A percentile compares a stretch with the other conserved stretches of the same genome.
Evolutionary conservation across 352 stramenopile genomes (phyloP).

Genomic region (Plasmopara muralis): DNA sequence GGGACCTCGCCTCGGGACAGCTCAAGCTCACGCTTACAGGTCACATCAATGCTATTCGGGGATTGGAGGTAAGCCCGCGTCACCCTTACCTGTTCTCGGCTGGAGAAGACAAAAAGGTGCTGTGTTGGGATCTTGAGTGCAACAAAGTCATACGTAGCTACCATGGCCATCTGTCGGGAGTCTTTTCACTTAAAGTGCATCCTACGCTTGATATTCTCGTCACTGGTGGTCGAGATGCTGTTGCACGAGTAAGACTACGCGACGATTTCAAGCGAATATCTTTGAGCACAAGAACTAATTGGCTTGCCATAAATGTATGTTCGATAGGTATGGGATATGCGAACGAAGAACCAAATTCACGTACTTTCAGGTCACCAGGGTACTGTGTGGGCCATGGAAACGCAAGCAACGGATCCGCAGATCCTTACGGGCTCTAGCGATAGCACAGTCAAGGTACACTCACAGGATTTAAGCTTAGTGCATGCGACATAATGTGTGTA

Average conservation of each 20-base stretch:
- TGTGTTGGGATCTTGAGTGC: constrained; percentile 98
- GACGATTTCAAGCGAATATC: constrained; percentile 40
- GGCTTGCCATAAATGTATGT: constrained; percentile 1
- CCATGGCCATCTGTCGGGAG: constrained; percentile 98
- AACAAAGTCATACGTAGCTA: constrained; percentile 99
- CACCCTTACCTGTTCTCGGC: constrained; percentile 98
- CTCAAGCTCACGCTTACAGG: constrained; percentile 99
- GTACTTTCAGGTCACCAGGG: constrained; percentile 95
- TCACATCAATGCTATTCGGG: constrained; percentile 97
- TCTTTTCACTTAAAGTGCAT: constrained; percentile 97
- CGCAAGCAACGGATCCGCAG: constrained; percentile 95
- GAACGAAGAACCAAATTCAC: constrained; percentile 97
- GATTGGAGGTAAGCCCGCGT: constrained; percentile 91
- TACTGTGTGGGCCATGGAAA: constrained; percentile 93
- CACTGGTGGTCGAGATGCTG: constrained; percentile 91
- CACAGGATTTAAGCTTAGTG: too few relatives aligned
- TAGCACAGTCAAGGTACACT: constrained; percentile 88
- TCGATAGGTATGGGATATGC: constrained; percentile 96
- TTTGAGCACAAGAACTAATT: constrained; percentile 13
- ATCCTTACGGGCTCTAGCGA: constrained; percentile 90
- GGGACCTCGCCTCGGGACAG: constrained; percentile 95
- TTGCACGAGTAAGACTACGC: constrained; percentile 54
- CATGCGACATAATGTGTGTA: too few relatives aligned
- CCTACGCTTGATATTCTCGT: constrained; percentile 98
- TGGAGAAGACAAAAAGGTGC: constrained; percentile 99